A percentile compares a stretch with the other conserved stretches of the same genome.
phyloP scores from a whole-genome alignment of 2,329 filamentous ascomycete genomes.

The Sclerotinia subarctica region DNA sequence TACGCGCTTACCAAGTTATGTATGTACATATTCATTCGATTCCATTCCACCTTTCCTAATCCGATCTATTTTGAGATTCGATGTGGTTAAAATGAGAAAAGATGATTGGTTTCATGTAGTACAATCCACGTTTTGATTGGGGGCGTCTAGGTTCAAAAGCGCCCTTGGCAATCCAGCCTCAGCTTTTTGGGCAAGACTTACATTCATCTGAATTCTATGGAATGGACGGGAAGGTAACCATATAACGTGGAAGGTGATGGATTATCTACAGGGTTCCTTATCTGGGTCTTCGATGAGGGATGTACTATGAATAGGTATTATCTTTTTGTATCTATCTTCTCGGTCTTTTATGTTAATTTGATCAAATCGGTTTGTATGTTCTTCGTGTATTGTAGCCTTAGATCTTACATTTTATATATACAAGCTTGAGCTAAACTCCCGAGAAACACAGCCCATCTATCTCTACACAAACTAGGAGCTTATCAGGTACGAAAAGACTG shows the following conservation, averaged over 20 bases:
- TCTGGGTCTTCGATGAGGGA: not conserved
- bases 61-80: slow-evolving; percentile 23
- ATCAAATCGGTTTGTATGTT: not conserved
- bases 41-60: slow-evolving; percentile 3
- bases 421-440: not conserved
- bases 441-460: slow-evolving; percentile 2
- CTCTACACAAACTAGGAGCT: not conserved
- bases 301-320: slow-evolving; percentile 5
- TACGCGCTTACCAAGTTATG: slow-evolving; percentile 17
- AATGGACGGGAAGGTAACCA: not conserved
- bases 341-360: not conserved
- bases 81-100: slow-evolving; percentile 6
- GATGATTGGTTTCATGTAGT: slow-evolving; percentile 1
- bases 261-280: slow-evolving; percentile 1
- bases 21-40: slow-evolving; percentile 11
- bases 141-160: slow-evolving; percentile 12
- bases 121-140: slow-evolving; percentile 1
- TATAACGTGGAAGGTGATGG: not conserved
- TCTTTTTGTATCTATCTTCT: not conserved
- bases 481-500: not conserved
- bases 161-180: slow-evolving; percentile 10
- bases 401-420: not conserved
- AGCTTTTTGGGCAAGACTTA: not conserved
- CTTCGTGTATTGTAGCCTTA: not conserved
- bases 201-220: not conserved